Evolutionary conservation across 192 early-diverging fungal species (phyloP).

Genomic region (Kappamyces sp.): DNA sequence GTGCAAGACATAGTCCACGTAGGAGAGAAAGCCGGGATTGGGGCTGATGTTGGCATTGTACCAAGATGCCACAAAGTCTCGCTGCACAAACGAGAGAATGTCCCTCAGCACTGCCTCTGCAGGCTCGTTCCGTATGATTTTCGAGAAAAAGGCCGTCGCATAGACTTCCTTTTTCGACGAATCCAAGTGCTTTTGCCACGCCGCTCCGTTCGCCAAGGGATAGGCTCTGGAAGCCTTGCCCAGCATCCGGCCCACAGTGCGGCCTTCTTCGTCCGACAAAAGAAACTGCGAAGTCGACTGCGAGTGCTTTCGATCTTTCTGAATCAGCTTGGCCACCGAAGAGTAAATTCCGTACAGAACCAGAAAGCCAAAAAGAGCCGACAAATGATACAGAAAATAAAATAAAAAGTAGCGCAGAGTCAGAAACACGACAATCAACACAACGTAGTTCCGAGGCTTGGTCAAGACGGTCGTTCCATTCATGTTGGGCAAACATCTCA

Average conservation of each 20-base stretch:
- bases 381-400: slow-evolving; percentile 10
- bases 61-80: slow-evolving; percentile 60
- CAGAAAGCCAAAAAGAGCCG: not conserved
- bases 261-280: too few relatives aligned
- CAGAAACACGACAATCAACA: not conserved
- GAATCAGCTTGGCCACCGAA: slow-evolving; percentile 6
- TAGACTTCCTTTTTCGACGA: not conserved
- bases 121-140: slow-evolving; percentile 9
- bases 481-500: too few relatives aligned
- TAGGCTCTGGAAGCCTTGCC: slow-evolving; percentile 9
- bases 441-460: too few relatives aligned
- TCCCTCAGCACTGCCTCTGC: slow-evolving; percentile 35
- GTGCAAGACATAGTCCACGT: slow-evolving; percentile 45
- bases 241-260: not conserved
- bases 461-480: too few relatives aligned
- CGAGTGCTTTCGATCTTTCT: slow-evolving; percentile 5
- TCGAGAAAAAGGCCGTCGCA: too few relatives aligned
- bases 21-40: slow-evolving; percentile 40
- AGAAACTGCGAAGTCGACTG: not conserved
- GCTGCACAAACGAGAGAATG: slow-evolving; percentile 39
- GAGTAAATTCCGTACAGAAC: slow-evolving; percentile 5
- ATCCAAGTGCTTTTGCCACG: not conserved
- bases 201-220: not conserved
- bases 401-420: slow-evolving; percentile 7
- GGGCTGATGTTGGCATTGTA: slow-evolving; percentile 37